phyloP scores from a whole-genome alignment of 306 rosid species.

The Cucurbita maxima region DNA sequence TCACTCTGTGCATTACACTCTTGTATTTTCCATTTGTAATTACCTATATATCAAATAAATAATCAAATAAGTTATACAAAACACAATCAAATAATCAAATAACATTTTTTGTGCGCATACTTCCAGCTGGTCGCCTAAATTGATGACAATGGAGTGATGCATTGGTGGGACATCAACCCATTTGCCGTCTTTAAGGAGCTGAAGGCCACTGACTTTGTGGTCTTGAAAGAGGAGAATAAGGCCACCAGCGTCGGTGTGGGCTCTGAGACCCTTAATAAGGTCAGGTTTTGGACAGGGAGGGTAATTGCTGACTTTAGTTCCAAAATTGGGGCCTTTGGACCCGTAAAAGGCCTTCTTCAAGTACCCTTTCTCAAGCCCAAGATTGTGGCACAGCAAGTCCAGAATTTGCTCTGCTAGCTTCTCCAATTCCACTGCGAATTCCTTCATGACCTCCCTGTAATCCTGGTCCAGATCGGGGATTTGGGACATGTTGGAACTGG shows the following conservation, averaged over 20 bases:
- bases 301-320: constrained; percentile 87
- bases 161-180: constrained; percentile 93
- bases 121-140: constrained; percentile 98
- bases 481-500: constrained; percentile 50
- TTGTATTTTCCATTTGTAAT: constrained; percentile 87
- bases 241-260: constrained; percentile 97
- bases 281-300: constrained; percentile 95
- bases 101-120: constrained; percentile 9
- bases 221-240: constrained; percentile 90
- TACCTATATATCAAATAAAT: constrained; percentile 22
- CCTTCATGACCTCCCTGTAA: constrained; percentile 62
- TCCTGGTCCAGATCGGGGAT: constrained; percentile 55
- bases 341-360: constrained; percentile 66
- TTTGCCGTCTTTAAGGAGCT: constrained; percentile 74
- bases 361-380: constrained; percentile 76
- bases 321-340: constrained; percentile 78
- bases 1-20: constrained; percentile 74
- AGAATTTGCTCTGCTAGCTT: constrained; percentile 65
- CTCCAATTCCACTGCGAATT: constrained; percentile 51
- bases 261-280: constrained; percentile 81
- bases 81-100: too few species aligned
- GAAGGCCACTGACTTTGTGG: constrained; percentile 88
- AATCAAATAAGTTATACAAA: too few species aligned
- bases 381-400: constrained; percentile 81
- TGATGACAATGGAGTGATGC: constrained; percentile 93